Evolutionary conservation across 2,329 filamentous ascomycete species (phyloP).

Genomic region (Diaporthe capsici): DNA sequence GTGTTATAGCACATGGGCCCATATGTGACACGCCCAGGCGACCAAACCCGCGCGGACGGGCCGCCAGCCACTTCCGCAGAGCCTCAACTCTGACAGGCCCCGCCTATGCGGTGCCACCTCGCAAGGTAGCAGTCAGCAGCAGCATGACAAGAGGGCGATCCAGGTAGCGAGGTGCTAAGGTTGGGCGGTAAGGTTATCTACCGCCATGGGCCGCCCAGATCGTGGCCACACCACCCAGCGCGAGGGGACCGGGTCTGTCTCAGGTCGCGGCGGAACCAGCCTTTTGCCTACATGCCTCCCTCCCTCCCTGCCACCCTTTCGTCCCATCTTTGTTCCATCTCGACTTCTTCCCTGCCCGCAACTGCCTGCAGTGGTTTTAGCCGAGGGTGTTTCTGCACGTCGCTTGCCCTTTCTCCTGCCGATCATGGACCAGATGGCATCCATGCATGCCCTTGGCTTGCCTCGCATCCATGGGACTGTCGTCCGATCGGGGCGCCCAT

Average conservation of each 20-base stretch:
- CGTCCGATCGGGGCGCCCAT: background rate
- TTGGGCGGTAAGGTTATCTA: conserved; percentile 24
- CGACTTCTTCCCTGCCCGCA: background rate
- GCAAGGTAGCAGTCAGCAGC: background rate
- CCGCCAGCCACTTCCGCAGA: conserved; percentile 34
- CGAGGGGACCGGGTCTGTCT: conserved; percentile 18
- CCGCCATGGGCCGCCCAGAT: background rate
- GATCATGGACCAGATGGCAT: conserved; percentile 30
- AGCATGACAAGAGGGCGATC: background rate
- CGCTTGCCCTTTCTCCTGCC: conserved; percentile 25
- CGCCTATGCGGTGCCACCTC: background rate
- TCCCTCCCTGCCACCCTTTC: conserved; percentile 3
- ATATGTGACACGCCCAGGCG: conserved; percentile 6
- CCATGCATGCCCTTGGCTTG: background rate
- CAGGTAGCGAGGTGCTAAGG: conserved; percentile 20
- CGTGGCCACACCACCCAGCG: background rate
- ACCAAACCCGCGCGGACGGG: conserved; percentile 7
- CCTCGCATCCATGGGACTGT: conserved; percentile 9
- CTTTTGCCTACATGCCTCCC: background rate
- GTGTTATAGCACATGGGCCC: background rate
- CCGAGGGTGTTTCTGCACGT: conserved; percentile 29
- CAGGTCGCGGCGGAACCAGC: conserved; percentile 31
- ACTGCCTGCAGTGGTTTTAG: background rate
- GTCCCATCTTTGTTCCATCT: conserved; percentile 32
- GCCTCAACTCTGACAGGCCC: conserved; percentile 26